Conservation (phyloP, 257 asterid genomes). For the Echites panduratus region DNA sequence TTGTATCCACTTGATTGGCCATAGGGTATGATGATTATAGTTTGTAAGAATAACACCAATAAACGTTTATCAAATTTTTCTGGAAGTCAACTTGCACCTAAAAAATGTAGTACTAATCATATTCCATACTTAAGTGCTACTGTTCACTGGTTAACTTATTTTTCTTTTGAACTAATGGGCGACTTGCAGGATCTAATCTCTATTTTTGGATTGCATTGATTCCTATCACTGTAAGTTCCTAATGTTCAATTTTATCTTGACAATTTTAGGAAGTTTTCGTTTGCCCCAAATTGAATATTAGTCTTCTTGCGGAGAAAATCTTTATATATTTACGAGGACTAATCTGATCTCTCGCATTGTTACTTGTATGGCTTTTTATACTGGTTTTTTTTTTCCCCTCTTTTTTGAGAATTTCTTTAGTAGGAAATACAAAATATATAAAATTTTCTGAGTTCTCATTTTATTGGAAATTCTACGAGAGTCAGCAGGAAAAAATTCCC, state of each 20-base stretch:
- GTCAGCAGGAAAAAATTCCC: neutral
- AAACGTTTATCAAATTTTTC: neutral
- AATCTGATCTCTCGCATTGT: neutral
- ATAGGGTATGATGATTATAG: neutral
- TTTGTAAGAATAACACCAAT: neutral
- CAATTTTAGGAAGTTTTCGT: neutral
- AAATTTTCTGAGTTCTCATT: neutral
- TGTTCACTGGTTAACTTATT: neutral
- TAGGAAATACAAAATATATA: neutral
- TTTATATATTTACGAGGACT: neutral
- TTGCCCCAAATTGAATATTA: neutral
- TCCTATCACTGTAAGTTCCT: constrained; percentile 70
- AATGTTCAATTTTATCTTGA: neutral
- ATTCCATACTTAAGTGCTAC: neutral
- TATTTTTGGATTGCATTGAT: constrained; percentile 98
- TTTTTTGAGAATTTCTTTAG: neutral
- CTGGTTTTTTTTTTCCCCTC: neutral
- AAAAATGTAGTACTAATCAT: no score
- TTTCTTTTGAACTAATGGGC: neutral
- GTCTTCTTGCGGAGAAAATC: neutral
- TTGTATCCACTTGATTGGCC: neutral
- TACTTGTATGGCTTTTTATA: neutral
- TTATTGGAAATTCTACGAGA: neutral
- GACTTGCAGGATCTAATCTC: constrained; percentile 86
- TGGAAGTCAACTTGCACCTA: neutral